Evolutionary conservation across 805 yeast genomes (phyloP), one percentile per base, ranked within the genome.

Genomic region (Lachancea mirantina): DNA sequence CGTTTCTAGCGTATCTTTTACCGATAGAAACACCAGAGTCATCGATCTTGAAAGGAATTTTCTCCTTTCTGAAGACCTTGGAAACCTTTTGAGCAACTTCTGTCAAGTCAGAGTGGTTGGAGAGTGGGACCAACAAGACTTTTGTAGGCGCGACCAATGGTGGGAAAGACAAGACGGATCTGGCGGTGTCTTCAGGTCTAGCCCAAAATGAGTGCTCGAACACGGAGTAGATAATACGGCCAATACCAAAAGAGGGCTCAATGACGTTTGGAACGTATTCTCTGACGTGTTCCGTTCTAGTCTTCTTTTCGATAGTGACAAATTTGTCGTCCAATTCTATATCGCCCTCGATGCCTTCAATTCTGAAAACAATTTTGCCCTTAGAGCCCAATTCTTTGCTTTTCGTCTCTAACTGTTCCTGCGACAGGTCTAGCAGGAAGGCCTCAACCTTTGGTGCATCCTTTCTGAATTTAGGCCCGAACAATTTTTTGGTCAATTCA

Each of bases 231-330:
- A 92, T 68, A 60, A 94, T 85, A 68, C 99, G 88, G 40, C 98
- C 98, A 57, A 92, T 81, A 74, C 99, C 99, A 55, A 92, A 92
- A 5, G 99, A 92, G 42, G 99, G 99, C 68, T 92, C 99, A 52
- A 92, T 92, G 41, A 92, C 99, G 58, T 84, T 87, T 42, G 99
- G 99, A 46, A 84, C 84, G 66, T 66, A 92, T 67, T 94, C 98
- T 57, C 97, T 84, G 38, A 92, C 71, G 60, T 88, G 95, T 65
- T 85, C 95, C 31, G 80, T 78, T 55, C 76, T 79, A 35, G 80
- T 76, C 57, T 74, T 79, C 67, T 82, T 76, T 49, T 73, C 84
- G 55, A 92, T 85, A 45, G 69, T 68, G 45, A 92, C 70, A 49
- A 85, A 75, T 19, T 76, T 74, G 35, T 66, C 61, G 49, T 80